Conservation (phyloP, 2,329 filamentous ascomycete genomes). For the Cadophora malorum region DNA sequence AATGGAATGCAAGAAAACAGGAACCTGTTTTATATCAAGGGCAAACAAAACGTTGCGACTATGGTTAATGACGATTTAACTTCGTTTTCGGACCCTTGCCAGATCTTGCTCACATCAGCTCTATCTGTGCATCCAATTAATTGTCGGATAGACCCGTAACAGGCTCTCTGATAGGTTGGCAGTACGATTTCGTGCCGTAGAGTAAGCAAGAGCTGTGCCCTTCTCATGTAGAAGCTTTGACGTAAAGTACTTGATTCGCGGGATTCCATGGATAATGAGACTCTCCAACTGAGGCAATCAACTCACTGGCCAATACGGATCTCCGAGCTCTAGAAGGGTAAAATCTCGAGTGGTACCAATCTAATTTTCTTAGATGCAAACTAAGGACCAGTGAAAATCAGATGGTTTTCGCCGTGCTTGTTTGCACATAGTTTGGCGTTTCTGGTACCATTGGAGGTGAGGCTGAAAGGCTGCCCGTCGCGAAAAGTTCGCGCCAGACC, state of each 20-base stretch:
- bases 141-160: too few species aligned
- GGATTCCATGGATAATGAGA: neutral
- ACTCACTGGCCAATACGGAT: neutral
- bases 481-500: neutral
- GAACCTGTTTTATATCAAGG: neutral
- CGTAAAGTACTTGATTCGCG: neutral
- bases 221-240: neutral
- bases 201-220: neutral
- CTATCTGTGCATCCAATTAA: neutral
- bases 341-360: too few species aligned
- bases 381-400: neutral
- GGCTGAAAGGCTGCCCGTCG: constrained; percentile 8
- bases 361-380: neutral
- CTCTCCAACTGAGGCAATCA: neutral
- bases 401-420: neutral
- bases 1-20: neutral
- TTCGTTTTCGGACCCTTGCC: neutral
- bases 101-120: neutral
- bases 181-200: neutral
- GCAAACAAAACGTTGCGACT: neutral
- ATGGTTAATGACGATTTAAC: neutral
- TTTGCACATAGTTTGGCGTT: neutral
- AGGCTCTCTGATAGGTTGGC: neutral
- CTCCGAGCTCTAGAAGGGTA: neutral
- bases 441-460: neutral